Base-by-base conservation (phyloP, 441 rosid species). In the Isatis lusitanica region DNA sequence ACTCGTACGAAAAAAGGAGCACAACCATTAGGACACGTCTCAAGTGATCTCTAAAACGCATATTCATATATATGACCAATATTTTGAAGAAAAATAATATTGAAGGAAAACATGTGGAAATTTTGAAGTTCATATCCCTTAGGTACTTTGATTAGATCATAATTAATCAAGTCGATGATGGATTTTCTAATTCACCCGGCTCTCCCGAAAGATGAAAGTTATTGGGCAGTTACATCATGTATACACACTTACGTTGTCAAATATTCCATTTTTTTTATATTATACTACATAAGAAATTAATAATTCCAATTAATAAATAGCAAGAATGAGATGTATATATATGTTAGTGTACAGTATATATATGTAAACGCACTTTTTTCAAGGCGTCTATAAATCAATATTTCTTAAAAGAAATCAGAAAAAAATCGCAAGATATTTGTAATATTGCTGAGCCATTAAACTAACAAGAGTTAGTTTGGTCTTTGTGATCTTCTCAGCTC, bases 401-500 rank as follows among this genome's bases (percentile, higher is more conserved):
- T 13, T 17, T 42, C 4, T 13, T 26, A 2, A 35, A 48, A 3
- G 24, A 51, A 46, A 59, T 78, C 15, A 73, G 71, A 53, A 78
- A 31, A 73, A 67, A 36, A 72, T 60, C 1, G 77, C 38, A 38
- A 78, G 74, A 56, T 18, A 36, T 40, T 67, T 73, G 74, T 78
- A 78, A 38, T 63, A 78, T 73, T 56, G 56, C 13, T 78, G 81
- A 62, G 71, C 78, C 64, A 73, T 39, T 31, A 44, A 2, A 63
- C 56, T 47, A 73, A 73, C 28, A 21, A 55, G 18, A 62, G 57
- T 52, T 56, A 73, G 74, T 78, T 68, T 78, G 12, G 62, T 67
- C 74, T 62, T 78, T 2, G 71, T 73, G 60, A 62, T 67, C 74
- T 67, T 73, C 70, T 68, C 77, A 56, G 46, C 70, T 63, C 26